A percentile compares a stretch with the other conserved stretches of the same genome.
Conservation (phyloP, 2,329 filamentous ascomycete genomes). For the Diplodia sapinea region DNA sequence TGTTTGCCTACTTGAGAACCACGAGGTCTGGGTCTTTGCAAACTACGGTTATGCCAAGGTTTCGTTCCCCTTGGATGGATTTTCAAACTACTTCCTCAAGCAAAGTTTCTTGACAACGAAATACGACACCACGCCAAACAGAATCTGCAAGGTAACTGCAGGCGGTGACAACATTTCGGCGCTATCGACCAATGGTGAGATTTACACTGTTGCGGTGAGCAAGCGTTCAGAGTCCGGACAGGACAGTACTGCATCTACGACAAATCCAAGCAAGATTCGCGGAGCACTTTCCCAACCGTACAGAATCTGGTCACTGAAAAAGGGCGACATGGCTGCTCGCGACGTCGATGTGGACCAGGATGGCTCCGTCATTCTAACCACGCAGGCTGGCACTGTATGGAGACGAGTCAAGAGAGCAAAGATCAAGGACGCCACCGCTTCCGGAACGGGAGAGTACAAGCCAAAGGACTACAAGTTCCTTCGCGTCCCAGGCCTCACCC, state of each 20-base stretch:
- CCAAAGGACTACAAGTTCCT: conserved; percentile 95
- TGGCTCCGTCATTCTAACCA: conserved; percentile 93
- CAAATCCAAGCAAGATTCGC: conserved; percentile 88
- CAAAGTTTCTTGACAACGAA: conserved; percentile 69
- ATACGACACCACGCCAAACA: conserved; percentile 68
- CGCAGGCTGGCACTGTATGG: conserved; percentile 92
- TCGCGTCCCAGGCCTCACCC: conserved; percentile 84
- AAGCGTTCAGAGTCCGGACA: conserved; percentile 67
- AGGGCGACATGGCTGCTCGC: conserved; percentile 79
- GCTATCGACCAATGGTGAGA: conserved; percentile 80
- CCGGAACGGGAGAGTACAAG: conserved; percentile 61
- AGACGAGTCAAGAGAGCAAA: conserved; percentile 81
- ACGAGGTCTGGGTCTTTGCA: conserved; percentile 90
- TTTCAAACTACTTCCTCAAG: conserved; percentile 72
- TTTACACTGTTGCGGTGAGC: conserved; percentile 83
- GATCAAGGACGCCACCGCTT: conserved; percentile 68
- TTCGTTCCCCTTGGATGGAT: conserved; percentile 77
- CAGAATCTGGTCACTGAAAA: conserved; percentile 87
- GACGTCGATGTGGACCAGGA: conserved; percentile 91
- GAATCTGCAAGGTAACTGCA: conserved; percentile 77
- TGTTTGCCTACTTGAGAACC: conserved; percentile 80
- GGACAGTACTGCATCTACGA: conserved; percentile 73
- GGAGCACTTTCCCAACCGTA: conserved; percentile 78
- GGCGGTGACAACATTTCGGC: conserved; percentile 93
- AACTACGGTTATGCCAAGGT: conserved; percentile 96